Evolutionary conservation across 2,329 filamentous ascomycete genomes (phyloP).

Genomic region (Diplodia intermedia): DNA sequence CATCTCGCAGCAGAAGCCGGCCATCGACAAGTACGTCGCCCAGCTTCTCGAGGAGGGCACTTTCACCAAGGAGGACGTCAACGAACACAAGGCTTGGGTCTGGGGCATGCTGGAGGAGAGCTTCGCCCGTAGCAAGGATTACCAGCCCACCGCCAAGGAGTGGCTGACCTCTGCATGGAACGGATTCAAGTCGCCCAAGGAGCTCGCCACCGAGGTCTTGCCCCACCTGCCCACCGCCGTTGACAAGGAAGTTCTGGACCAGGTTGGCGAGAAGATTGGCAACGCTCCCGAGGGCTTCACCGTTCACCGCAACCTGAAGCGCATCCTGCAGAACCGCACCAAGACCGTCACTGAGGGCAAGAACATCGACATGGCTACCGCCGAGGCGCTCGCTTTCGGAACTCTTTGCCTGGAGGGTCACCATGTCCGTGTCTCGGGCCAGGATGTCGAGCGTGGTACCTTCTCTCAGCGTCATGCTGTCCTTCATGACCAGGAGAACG

Average conservation of each 20-base stretch:
- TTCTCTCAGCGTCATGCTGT: slow-evolving; percentile 98
- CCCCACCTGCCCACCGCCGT: slow-evolving; percentile 90
- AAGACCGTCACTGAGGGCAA: slow-evolving; percentile 92
- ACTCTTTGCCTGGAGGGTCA: slow-evolving; percentile 90
- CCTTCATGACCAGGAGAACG: slow-evolving; percentile 95
- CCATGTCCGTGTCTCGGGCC: slow-evolving; percentile 95
- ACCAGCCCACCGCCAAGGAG: slow-evolving; percentile 94
- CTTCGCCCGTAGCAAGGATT: slow-evolving; percentile 96
- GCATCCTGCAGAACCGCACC: slow-evolving; percentile 85
- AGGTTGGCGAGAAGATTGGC: slow-evolving; percentile 83
- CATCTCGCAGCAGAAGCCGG: slow-evolving; percentile 81
- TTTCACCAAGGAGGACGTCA: slow-evolving; percentile 96
- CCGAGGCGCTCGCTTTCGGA: slow-evolving; percentile 94
- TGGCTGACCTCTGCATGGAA: slow-evolving; percentile 99
- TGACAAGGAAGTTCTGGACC: slow-evolving; percentile 72
- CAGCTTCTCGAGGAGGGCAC: slow-evolving; percentile 90
- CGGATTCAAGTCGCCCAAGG: slow-evolving; percentile 98
- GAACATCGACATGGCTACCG: slow-evolving; percentile 97
- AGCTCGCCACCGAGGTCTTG: slow-evolving; percentile 90
- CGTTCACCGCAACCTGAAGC: slow-evolving; percentile 94
- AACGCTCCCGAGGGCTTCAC: slow-evolving; percentile 82
- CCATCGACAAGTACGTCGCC: slow-evolving; percentile 89
- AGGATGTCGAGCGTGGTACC: slow-evolving; percentile 99
- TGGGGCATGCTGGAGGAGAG: slow-evolving; percentile 99
- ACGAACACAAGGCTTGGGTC: slow-evolving; percentile 99